Conservation (phyloP, 1,284 basidiomycete species). For the Puccinia coronata region DNA sequence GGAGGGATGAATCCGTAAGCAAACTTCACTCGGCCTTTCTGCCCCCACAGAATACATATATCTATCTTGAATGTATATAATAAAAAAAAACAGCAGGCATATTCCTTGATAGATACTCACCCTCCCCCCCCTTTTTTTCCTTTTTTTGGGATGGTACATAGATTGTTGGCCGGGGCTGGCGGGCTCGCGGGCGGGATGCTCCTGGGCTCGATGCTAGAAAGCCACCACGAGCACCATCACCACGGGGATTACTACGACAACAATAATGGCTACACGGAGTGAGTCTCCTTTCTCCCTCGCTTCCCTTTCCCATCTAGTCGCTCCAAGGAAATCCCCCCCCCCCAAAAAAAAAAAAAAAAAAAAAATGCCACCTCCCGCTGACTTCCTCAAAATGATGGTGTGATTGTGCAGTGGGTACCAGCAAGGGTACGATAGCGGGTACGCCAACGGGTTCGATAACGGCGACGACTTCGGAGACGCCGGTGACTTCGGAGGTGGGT, state of each 20-base stretch:
- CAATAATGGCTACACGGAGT: constrained; percentile 18
- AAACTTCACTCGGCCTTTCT: neutral
- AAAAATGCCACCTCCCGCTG: no score
- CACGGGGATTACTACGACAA: constrained; percentile 26
- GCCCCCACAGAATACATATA: no score
- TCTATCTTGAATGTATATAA: neutral
- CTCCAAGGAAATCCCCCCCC: no score
- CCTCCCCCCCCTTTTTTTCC: neutral
- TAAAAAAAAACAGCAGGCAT: no score
- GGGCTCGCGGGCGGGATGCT: constrained; percentile 37
- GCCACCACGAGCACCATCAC: constrained; percentile 42
- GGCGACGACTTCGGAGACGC: no score
- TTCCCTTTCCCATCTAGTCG: no score
- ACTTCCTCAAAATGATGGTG: no score
- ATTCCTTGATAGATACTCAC: no score
- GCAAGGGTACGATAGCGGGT: constrained; percentile 44
- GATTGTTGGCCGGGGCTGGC: constrained; percentile 37
- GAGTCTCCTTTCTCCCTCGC: neutral
- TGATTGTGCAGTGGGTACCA: constrained; percentile 20
- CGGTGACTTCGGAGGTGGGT: no score
- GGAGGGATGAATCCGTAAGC: constrained; percentile 41
- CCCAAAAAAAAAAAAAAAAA: no score
- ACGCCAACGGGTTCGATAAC: constrained; percentile 36
- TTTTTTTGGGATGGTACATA: neutral
- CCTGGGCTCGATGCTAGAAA: constrained; percentile 28